Evolutionary conservation across 2,329 filamentous ascomycete genomes (phyloP).

Genomic region (Pseudogymnoascus sp.): DNA sequence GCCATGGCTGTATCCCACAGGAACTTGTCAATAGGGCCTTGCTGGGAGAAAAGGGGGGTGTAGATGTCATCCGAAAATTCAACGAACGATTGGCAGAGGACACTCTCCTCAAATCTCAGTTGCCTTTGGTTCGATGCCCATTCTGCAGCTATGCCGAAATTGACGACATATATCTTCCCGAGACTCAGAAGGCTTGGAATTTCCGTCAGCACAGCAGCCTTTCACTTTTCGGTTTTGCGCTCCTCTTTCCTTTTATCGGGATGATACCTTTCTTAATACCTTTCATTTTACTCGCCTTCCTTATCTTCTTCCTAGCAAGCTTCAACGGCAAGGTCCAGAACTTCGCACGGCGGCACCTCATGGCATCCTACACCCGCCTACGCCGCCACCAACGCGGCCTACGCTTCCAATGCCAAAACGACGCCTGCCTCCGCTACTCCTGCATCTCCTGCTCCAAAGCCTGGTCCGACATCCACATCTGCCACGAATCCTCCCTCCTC

Average conservation of each 20-base stretch:
- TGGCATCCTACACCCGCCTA: conserved; percentile 55
- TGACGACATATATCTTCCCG: conserved; percentile 63
- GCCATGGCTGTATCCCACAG: conserved; percentile 62
- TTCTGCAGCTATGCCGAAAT: conserved; percentile 90
- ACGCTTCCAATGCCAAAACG: conserved; percentile 68
- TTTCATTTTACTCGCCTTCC: conserved; percentile 37
- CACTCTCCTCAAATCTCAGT: conserved; percentile 59
- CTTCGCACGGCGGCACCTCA: conserved; percentile 39
- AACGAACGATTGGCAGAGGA: conserved; percentile 74
- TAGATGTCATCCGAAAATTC: conserved; percentile 64
- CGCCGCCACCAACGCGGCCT: conserved; percentile 63
- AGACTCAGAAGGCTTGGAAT: conserved; percentile 44
- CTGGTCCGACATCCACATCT: conserved; percentile 84
- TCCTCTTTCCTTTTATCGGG: conserved; percentile 29
- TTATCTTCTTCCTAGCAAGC: conserved; percentile 27
- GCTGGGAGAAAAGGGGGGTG: conserved; percentile 56
- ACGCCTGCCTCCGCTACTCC: conserved; percentile 58
- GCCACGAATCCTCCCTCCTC: conserved; percentile 73
- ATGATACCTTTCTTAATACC: conserved; percentile 49
- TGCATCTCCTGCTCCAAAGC: conserved; percentile 75
- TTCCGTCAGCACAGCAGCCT: conserved; percentile 44
- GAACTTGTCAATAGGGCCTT: conserved; percentile 67
- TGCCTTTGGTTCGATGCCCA: conserved; percentile 75
- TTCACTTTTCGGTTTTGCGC: conserved; percentile 19
- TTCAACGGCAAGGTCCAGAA: conserved; percentile 23